Base-by-base conservation (phyloP, 2,329 filamentous ascomycete species). In the Stagonosporopsis cucurbitacearum region DNA sequence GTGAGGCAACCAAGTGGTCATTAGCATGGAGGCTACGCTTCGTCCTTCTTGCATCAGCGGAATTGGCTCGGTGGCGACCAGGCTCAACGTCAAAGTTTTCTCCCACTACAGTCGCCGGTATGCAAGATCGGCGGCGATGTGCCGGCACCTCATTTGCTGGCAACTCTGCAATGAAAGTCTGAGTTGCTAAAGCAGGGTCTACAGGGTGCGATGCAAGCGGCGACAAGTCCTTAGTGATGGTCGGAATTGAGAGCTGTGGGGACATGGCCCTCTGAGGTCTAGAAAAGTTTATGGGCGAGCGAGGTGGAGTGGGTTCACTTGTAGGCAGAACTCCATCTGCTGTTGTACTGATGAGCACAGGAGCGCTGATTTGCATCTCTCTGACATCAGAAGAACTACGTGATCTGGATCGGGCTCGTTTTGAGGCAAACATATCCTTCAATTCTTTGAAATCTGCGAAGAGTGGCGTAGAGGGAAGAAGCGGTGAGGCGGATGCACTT, bases 271-370 rank as follows among this genome's bases (percentile, higher is more conserved):
- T 43, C 2, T 59, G 51, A 37, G 63, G 46, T 2, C 53, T 30
- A 26, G 53, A 56, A 58, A 58, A 26, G 44, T 57, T 60, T 12
- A 60, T 49, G 20, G 62, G 58, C 13, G 62, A 65, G 19, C 57
- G 57, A 22, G 58, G 52, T n/a, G 62, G 59, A 6, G 60, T 55
- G 17, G 50, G 48, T 30, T 62, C 61, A 35, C 62, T 57, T 15
- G 64, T 87, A 20, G 62, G 59, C 23, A 73, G 30, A 17, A 73
- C 55, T 6, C 70, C 67, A 19, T 70, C 68, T n/a, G 63, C 67
- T 5, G 69, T 72, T 11, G 66, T 65, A 47, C 72, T 74, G 26
- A 74, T 63, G 6, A 75, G 65, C 6, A 68, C 61, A 17, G 73
- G 72, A 1, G 67, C 62, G 15, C 71, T 67, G 45, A 75, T 75